Evolutionary conservation across 1,284 basidiomycete species (phyloP).

Genomic region (Pisolithus thermaeus): DNA sequence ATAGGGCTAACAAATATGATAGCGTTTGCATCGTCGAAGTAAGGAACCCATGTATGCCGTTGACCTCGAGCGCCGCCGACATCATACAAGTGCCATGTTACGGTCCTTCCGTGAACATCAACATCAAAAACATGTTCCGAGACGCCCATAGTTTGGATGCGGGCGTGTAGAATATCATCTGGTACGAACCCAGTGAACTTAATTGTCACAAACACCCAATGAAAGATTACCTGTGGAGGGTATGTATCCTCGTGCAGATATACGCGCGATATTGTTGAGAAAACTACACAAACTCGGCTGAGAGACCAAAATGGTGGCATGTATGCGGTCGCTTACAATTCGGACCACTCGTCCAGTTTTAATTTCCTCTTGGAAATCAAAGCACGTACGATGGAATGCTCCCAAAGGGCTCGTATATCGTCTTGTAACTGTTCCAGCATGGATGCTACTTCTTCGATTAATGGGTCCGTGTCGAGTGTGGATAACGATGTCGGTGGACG

Average conservation of each 20-base stretch:
- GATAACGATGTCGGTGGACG: slow-evolving; percentile 23
- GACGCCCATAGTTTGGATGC: slow-evolving; percentile 81
- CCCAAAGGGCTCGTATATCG: slow-evolving; percentile 66
- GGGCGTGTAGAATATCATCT: slow-evolving; percentile 81
- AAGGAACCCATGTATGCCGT: slow-evolving; percentile 75
- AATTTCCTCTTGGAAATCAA: slow-evolving; percentile 63
- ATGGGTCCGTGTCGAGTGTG: slow-evolving; percentile 38
- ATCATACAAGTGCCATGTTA: slow-evolving; percentile 77
- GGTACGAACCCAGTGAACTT: slow-evolving; percentile 3
- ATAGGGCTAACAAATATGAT: slow-evolving; percentile 86
- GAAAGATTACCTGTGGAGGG: slow-evolving; percentile 57
- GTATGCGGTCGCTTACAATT: slow-evolving; percentile 55
- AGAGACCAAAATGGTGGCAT: slow-evolving; percentile 10
- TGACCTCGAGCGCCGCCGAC: slow-evolving; percentile 82
- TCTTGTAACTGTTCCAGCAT: slow-evolving; percentile 52
- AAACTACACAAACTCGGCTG: slow-evolving; percentile 43
- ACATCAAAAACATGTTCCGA: slow-evolving; percentile 72
- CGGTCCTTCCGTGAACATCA: slow-evolving; percentile 65
- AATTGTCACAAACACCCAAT: neutral
- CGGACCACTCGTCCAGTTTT: slow-evolving; percentile 77
- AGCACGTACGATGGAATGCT: slow-evolving; percentile 58
- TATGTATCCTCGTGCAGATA: slow-evolving; percentile 60
- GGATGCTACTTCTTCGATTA: slow-evolving; percentile 54
- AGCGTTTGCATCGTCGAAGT: slow-evolving; percentile 80
- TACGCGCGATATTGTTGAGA: slow-evolving; percentile 62